Base-by-base conservation (phyloP, 768 basidiomycete species). In the Amanita subjunquillea region DNA sequence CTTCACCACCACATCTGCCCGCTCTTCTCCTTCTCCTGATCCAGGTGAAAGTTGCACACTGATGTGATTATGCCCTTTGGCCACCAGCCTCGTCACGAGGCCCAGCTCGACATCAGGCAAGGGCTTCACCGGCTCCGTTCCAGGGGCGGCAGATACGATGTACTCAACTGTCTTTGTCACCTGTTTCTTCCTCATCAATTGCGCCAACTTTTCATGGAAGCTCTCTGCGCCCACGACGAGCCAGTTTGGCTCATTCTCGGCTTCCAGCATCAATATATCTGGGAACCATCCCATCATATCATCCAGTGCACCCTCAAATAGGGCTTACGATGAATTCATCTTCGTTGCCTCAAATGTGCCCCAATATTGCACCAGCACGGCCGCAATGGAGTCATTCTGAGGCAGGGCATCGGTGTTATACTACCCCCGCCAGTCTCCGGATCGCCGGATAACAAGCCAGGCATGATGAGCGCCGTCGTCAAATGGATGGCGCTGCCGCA, bases 51-150 rank as follows among this genome's bases (percentile, higher is more conserved):
- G 73, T 46, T 73, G 71, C 12, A 72, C 58, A 54, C 82, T 85
- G 51, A 85, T 66, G 57, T 85, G 84, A 61, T 85, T 85, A 56
- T 87, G 83, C 0, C 76, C 77, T 54, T 60, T 60, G 0, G 69
- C 74, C 22, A 78, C 59, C 15, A 77, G 58, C 41, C 65, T 66
- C 56, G 58, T 59, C 9, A 72, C 62, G 6, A 42, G 17, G 5
- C 43, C 42, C n/a, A 46, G 30, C 44, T 23, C 23, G n/a, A 53
- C 10, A 12, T 46, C 43, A 4, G 42, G 50, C 30, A 53, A 36
- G 12, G 34, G 34, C 13, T 27, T 34, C 34, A 20, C 30, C 2
- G 10, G 13, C 51, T n/a, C 12, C 29, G 20, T 8, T 1, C 20
- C 48, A 15, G 13, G 10, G 23, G 4, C 13, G 20, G 15, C 20